These are phyloP conservation scores for Fusarium chlamydosporum DNA, from an alignment of 2,329 filamentous ascomycete genomes.

Conservation along the genomic window DNA sequence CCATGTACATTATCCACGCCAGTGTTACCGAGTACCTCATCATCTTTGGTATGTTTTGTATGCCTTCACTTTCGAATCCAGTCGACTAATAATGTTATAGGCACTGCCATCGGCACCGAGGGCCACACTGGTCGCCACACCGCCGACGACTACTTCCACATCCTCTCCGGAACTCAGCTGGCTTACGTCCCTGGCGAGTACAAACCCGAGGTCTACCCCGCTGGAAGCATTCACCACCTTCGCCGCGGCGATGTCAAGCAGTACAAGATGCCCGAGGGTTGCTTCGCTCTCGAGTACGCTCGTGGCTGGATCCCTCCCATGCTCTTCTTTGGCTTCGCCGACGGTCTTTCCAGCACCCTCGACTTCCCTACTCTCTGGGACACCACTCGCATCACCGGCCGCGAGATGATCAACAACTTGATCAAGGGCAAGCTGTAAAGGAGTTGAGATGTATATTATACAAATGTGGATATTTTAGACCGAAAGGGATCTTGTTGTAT, in stretches of 20 bases:
- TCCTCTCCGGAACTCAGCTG: slow-evolving; percentile 82
- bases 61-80: neutral
- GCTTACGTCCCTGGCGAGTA: slow-evolving; percentile 80
- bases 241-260: slow-evolving; percentile 80
- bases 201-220: slow-evolving; percentile 76
- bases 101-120: slow-evolving; percentile 85
- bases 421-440: slow-evolving; percentile 76
- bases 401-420: slow-evolving; percentile 83
- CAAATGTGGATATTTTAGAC: slow-evolving; percentile 1
- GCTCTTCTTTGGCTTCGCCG: slow-evolving; percentile 90
- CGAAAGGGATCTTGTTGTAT: slow-evolving; percentile 1
- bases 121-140: slow-evolving; percentile 91
- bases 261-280: slow-evolving; percentile 82
- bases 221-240: slow-evolving; percentile 80
- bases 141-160: slow-evolving; percentile 95
- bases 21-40: slow-evolving; percentile 94
- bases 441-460: neutral
- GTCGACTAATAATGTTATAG: slow-evolving; percentile 38
- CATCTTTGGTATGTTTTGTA: slow-evolving; percentile 73
- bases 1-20: slow-evolving; percentile 90
- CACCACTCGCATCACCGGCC: slow-evolving; percentile 79
- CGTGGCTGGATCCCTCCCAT: slow-evolving; percentile 93
- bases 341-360: slow-evolving; percentile 83
- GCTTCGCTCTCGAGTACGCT: slow-evolving; percentile 87
- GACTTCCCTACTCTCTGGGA: slow-evolving; percentile 88